Conservation (phyloP, 176 grass and related monocot species). For the Eleusine coracana region DNA sequence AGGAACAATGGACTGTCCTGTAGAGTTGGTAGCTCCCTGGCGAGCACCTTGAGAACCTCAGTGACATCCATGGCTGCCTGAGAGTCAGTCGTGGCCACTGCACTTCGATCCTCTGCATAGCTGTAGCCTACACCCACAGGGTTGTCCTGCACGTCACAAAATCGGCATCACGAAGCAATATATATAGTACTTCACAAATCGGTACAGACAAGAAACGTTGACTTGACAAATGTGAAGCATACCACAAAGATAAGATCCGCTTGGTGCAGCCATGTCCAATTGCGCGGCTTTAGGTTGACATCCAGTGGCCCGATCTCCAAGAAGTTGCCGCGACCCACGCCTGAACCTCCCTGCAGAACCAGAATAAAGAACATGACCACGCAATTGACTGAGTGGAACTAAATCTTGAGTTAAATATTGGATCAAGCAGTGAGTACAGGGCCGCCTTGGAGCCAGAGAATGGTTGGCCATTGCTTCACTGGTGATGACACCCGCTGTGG, state of each 20-base stretch:
- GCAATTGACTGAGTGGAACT: neutral
- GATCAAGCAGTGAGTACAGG: constrained; percentile 33
- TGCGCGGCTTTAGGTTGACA: constrained; percentile 58
- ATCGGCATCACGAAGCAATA: no score
- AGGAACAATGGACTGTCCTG: constrained; percentile 62
- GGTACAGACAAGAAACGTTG: no score
- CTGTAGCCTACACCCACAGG: constrained; percentile 73
- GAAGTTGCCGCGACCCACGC: constrained; percentile 72
- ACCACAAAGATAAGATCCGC: constrained; percentile 89
- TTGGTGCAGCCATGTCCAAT: constrained; percentile 78
- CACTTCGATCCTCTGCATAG: constrained; percentile 50
- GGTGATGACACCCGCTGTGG: constrained; percentile 41
- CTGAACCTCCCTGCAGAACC: constrained; percentile 48
- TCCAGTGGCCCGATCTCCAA: constrained; percentile 74
- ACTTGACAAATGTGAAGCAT: no score
- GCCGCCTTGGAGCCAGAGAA: constrained; percentile 86
- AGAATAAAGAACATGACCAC: neutral
- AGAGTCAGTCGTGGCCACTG: constrained; percentile 53
- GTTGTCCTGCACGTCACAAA: constrained; percentile 41
- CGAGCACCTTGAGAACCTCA: constrained; percentile 57
- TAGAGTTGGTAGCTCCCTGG: constrained; percentile 38
- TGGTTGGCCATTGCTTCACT: constrained; percentile 56
- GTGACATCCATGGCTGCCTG: constrained; percentile 50
- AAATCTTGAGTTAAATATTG: no score
- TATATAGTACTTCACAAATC: no score